Base-by-base conservation (phyloP, 2,329 filamentous ascomycete species). In the Drechslera avenae region DNA sequence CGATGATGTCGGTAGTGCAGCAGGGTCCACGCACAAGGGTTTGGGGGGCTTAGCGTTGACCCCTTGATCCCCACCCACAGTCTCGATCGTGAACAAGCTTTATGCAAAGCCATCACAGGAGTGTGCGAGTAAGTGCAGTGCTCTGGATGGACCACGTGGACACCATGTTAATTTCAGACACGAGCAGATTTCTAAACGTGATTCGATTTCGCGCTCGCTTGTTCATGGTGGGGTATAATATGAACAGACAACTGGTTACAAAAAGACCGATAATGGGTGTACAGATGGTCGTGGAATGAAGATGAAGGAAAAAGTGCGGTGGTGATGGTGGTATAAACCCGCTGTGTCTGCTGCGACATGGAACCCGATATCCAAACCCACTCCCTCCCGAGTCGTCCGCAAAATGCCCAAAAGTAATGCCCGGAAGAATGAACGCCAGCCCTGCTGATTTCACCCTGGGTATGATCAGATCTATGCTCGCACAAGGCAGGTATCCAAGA, bases 401-500 rank as follows among this genome's bases (percentile, higher is more conserved):
- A 51, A 36, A 44, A 50, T 41, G 39, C 49, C 40, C 46, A 47
- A 51, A 32, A 54, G 47, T 32, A 28, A 46, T 43, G 34, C 58
- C 57, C 45, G 49, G 48, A 50, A 59, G 44, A 46, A 52, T 46
- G 50, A 65, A 68, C 62, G 63, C 64, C 66, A 56, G 54, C 54
- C 54, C 55, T 53, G 41, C 54, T 55, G 47, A 56, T 55, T 12
- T 46, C 56, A 53, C 60, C 57, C 53, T n/a, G 51, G 56, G 56
- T 47, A 48, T 55, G 62, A 63, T 56, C 58, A 62, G 57, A 62
- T 43, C 52, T 50, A 63, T 67, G 65, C 66, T 62, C 57, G 59
- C 62, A 62, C 57, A 63, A 54, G 39, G 63, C 60, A 59, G 57
- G 53, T 56, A 46, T 54, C 52, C 39, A 60, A 58, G 46, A 61